phyloP scores from a whole-genome alignment of 768 basidiomycete genomes.

The Amanita inopinata region DNA sequence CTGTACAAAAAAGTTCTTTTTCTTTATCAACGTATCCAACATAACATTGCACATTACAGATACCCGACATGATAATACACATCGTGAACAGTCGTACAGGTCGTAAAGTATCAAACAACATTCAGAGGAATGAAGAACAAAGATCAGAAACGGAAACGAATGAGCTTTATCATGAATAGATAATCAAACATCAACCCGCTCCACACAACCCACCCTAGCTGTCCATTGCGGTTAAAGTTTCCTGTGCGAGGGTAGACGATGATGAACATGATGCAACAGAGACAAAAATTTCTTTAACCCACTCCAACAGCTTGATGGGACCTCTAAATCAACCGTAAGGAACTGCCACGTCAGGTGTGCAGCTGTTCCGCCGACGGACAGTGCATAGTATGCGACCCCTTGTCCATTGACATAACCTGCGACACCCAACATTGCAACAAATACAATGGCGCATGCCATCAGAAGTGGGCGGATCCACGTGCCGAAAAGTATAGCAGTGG shows the following conservation, averaged over 20 bases:
- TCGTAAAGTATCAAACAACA: no score
- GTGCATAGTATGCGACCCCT: conserved; percentile 33
- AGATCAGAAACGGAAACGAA: neutral
- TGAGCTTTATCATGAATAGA: neutral
- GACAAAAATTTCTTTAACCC: conserved; percentile 11
- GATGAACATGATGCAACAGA: neutral
- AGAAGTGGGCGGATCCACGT: conserved; percentile 48
- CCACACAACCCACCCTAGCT: conserved; percentile 40
- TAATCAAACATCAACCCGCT: conserved; percentile 31
- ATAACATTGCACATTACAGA: no score
- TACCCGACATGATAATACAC: no score
- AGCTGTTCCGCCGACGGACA: conserved; percentile 36
- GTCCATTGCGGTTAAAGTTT: conserved; percentile 38
- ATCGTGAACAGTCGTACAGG: no score
- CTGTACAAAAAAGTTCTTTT: no score
- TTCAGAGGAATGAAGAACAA: no score
- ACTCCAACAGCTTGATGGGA: conserved; percentile 39
- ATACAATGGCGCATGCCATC: conserved; percentile 36
- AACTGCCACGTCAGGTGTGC: conserved; percentile 39
- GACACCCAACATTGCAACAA: conserved; percentile 40
- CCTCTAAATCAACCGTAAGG: conserved; percentile 30
- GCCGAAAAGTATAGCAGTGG: conserved; percentile 68
- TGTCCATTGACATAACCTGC: conserved; percentile 47
- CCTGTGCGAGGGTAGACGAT: no score
- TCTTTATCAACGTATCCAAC: neutral